Conservation (phyloP, 176 grass and related monocot species). For the Tillandsia fasciculata region DNA sequence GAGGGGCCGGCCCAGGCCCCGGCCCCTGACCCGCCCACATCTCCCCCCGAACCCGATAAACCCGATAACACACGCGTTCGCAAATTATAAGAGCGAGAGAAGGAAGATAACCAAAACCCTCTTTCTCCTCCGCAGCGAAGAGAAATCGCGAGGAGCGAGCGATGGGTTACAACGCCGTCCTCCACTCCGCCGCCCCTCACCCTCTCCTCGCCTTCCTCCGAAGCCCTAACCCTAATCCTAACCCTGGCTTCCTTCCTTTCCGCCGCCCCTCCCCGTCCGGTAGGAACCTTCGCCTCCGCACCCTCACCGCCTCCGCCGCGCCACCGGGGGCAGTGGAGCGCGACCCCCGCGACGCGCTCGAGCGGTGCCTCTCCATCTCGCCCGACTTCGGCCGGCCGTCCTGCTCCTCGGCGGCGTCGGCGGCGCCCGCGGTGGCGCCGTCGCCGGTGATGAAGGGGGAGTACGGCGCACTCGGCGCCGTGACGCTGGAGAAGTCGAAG, state of each 20-base stretch:
- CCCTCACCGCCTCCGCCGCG: constrained; percentile 23
- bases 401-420: constrained; percentile 4
- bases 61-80: too few relatives aligned
- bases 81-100: background rate
- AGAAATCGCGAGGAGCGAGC: background rate
- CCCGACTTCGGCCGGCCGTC: constrained; percentile 32
- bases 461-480: constrained; percentile 45
- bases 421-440: constrained; percentile 15
- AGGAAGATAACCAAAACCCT: background rate
- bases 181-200: background rate
- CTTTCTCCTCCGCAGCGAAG: background rate
- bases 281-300: constrained; percentile 13
- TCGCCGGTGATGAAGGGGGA: constrained; percentile 50
- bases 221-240: constrained; percentile 33
- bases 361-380: constrained; percentile 28
- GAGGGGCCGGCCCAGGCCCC: background rate
- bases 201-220: constrained; percentile 20
- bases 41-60: too few relatives aligned
- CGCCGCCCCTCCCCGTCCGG: constrained; percentile 6
- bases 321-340: constrained; percentile 22
- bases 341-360: constrained; percentile 22
- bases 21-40: background rate
- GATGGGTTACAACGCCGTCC: background rate
- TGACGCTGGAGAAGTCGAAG: constrained; percentile 65
- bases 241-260: constrained; percentile 34